Evolutionary conservation across 768 basidiomycete genomes (phyloP).

Genomic region (Russula sp.): DNA sequence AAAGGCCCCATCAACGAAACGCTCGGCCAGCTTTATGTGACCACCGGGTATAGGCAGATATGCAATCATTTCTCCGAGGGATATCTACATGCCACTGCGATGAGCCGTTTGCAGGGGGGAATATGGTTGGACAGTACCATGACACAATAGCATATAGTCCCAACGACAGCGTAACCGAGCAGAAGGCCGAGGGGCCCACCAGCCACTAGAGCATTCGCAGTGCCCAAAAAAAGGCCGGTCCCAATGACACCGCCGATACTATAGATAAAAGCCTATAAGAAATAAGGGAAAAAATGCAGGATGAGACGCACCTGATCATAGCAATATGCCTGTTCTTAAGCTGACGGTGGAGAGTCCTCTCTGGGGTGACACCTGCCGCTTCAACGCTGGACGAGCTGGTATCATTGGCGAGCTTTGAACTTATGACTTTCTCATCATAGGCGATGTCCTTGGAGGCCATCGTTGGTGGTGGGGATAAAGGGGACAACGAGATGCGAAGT

Average conservation of each 20-base stretch:
- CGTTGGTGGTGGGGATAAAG: slow-evolving; percentile 17
- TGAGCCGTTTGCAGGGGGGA: background rate
- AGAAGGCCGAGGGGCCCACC: slow-evolving; percentile 73
- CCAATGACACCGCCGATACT: slow-evolving; percentile 33
- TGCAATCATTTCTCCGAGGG: slow-evolving; percentile 68
- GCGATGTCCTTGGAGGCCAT: slow-evolving; percentile 20
- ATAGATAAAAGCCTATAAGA: too few relatives aligned
- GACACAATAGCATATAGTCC: slow-evolving; percentile 60
- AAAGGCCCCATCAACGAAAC: slow-evolving; percentile 72
- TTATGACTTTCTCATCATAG: slow-evolving; percentile 6
- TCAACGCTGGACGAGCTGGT: background rate
- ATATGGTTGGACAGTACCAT: slow-evolving; percentile 41
- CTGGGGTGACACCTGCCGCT: background rate
- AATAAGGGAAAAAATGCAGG: too few relatives aligned
- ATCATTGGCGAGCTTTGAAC: background rate
- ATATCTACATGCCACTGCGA: slow-evolving; percentile 36
- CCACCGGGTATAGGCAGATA: slow-evolving; percentile 74
- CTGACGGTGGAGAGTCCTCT: slow-evolving; percentile 24
- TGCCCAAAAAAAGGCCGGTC: slow-evolving; percentile 35
- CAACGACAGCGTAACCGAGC: slow-evolving; percentile 61
- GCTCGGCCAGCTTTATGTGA: slow-evolving; percentile 74
- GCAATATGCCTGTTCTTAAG: slow-evolving; percentile 63
- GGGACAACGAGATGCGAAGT: background rate
- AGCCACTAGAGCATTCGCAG: slow-evolving; percentile 38
- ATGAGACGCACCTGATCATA: slow-evolving; percentile 56